Percentiles rank a stretch among this genome's conserved stretches.
phyloP scores from a whole-genome alignment of 192 early-diverging fungal genomes.

The Backusella circina region DNA sequence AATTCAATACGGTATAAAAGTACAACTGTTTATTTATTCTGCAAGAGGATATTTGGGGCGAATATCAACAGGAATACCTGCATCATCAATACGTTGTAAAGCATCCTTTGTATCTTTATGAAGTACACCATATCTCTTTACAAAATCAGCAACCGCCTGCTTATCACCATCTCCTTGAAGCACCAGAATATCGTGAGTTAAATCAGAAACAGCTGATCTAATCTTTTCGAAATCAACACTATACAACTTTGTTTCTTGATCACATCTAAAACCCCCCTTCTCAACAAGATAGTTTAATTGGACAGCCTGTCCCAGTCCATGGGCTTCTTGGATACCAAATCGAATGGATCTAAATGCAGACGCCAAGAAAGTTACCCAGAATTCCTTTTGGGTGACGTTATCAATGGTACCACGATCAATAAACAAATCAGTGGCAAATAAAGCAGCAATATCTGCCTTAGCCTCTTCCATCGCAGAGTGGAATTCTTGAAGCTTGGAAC shows the following conservation, averaged over 20 bases:
- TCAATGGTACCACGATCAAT: constrained; percentile 56
- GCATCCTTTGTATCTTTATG: constrained; percentile 46
- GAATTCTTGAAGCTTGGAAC: constrained; percentile 60
- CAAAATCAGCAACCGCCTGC: constrained; percentile 54
- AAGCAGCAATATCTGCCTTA: constrained; percentile 69
- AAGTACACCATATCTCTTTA: constrained; percentile 48
- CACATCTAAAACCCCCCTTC: constrained; percentile 58
- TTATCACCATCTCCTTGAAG: constrained; percentile 73
- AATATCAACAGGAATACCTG: constrained; percentile 37
- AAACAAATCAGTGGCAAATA: constrained; percentile 59
- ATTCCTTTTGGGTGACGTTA: constrained; percentile 53
- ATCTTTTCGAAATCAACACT: constrained; percentile 60
- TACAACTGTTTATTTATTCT: neutral
- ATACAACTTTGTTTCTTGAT: constrained; percentile 39
- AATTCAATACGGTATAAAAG: neutral
- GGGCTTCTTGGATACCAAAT: constrained; percentile 68
- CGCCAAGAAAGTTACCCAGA: constrained; percentile 72
- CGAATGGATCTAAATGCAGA: constrained; percentile 69
- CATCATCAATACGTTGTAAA: constrained; percentile 48
- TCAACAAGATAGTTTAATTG: constrained; percentile 68
- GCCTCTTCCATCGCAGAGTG: constrained; percentile 77
- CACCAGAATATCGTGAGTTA: constrained; percentile 64
- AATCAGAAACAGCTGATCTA: constrained; percentile 46
- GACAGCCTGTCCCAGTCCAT: constrained; percentile 68
- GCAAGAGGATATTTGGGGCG: constrained; percentile 27